These are phyloP conservation scores for Hypsizygus ulmarius DNA, from an alignment of 1,284 basidiomycete species.

Conservation along the genomic window DNA sequence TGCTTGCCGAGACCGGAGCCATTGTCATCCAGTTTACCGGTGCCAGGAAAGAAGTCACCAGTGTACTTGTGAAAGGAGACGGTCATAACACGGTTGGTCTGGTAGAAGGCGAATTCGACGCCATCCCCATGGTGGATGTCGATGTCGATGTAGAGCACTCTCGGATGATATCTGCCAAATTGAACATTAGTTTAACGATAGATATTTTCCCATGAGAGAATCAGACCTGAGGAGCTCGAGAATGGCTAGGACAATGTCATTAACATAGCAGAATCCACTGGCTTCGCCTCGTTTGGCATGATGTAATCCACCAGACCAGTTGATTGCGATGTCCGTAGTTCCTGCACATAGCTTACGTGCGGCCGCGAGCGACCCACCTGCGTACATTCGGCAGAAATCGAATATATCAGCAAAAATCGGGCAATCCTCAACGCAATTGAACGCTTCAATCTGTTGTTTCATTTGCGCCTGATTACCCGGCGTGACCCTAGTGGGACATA, in stretches of 20 bases:
- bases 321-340: slow-evolving; percentile 93
- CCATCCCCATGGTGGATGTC: slow-evolving; percentile 98
- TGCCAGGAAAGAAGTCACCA: slow-evolving; percentile 97
- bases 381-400: slow-evolving; percentile 90
- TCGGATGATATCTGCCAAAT: slow-evolving; percentile 71
- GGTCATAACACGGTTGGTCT: slow-evolving; percentile 96
- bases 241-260: slow-evolving; percentile 93
- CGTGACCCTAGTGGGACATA: slow-evolving; percentile 58
- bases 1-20: slow-evolving; percentile 89
- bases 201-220: slow-evolving; percentile 12
- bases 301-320: slow-evolving; percentile 95
- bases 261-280: slow-evolving; percentile 95
- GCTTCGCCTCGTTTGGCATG: slow-evolving; percentile 96
- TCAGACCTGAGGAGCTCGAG: slow-evolving; percentile 86
- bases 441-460: slow-evolving; percentile 73
- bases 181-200: neutral
- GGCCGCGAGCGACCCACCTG: slow-evolving; percentile 88
- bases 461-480: slow-evolving; percentile 76
- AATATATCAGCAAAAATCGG: slow-evolving; percentile 93
- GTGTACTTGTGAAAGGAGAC: slow-evolving; percentile 99
- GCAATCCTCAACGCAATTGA: slow-evolving; percentile 93
- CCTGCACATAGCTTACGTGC: slow-evolving; percentile 84
- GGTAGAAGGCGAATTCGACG: slow-evolving; percentile 97
- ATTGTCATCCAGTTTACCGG: slow-evolving; percentile 90
- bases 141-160: slow-evolving; percentile 95